Percentiles rank a stretch among this genome's conserved stretches.
These are phyloP conservation scores for Erigeron canadensis DNA, from an alignment of 129 eudicot genomes.

Conservation along the genomic window DNA sequence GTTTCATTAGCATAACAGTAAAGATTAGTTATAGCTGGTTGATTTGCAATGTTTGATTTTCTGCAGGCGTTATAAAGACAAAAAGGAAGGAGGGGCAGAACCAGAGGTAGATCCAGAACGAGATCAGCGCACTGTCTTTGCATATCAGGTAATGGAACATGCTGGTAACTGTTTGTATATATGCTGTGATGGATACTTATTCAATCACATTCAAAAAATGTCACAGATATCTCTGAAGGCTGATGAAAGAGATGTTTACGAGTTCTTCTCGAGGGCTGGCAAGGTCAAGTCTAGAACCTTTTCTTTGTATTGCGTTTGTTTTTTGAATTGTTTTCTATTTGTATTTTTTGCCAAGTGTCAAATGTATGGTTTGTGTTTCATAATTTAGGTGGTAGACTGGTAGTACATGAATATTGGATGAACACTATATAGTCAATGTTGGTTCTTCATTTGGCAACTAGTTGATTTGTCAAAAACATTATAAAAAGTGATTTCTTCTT, in stretches of 20 bases:
- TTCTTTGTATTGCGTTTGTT: constrained; percentile 8
- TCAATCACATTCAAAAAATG: constrained; percentile 10
- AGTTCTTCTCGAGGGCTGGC: constrained; percentile 91
- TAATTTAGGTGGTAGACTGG: neutral
- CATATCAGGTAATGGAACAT: constrained; percentile 64
- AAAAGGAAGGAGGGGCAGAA: constrained; percentile 63
- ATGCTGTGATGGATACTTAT: neutral
- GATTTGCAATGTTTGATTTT: constrained; percentile 14
- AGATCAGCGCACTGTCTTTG: constrained; percentile 92
- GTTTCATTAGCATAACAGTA: constrained; percentile 1
- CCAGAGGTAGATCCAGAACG: constrained; percentile 91
- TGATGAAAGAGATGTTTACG: constrained; percentile 80
- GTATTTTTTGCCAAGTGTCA: constrained; percentile 8
- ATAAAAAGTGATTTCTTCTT: neutral
- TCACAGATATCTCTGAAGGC: constrained; percentile 79
- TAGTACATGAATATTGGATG: neutral
- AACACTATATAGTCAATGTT: neutral
- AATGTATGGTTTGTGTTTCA: neutral
- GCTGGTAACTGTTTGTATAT: neutral
- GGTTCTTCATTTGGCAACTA: neutral
- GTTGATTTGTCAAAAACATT: no score
- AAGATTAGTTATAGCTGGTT: constrained; percentile 10
- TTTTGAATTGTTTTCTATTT: constrained; percentile 15
- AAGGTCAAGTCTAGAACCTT: constrained; percentile 49
- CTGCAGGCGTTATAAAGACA: constrained; percentile 77